Percentiles rank a stretch among this genome's conserved stretches.
phyloP scores from a whole-genome alignment of 805 yeast species.

The Hyphopichia homilentoma region DNA sequence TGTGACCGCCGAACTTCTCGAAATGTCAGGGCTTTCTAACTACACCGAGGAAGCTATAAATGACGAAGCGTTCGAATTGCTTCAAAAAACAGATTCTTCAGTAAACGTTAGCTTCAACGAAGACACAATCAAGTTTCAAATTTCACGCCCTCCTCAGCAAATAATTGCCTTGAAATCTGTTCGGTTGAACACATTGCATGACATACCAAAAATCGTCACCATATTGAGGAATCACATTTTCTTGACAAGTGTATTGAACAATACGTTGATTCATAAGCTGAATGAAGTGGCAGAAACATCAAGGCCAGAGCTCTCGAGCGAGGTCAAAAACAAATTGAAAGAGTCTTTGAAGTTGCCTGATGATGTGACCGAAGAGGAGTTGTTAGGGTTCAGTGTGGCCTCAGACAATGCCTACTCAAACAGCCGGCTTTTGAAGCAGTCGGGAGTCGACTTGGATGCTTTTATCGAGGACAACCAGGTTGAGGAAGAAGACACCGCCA shows the following conservation, averaged over 20 bases:
- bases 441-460: slow-evolving; percentile 17
- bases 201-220: slow-evolving; percentile 22
- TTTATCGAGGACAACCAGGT: slow-evolving; percentile 20
- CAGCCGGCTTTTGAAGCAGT: slow-evolving; percentile 3
- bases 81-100: slow-evolving; percentile 4
- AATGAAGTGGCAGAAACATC: slow-evolving; percentile 2
- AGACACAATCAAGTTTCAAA: slow-evolving; percentile 6
- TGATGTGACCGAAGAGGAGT: slow-evolving; percentile 38
- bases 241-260: slow-evolving; percentile 16
- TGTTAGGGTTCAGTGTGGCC: slow-evolving; percentile 29
- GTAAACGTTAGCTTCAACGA: slow-evolving; percentile 5
- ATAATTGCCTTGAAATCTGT: slow-evolving; percentile 20
- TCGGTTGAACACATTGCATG: slow-evolving; percentile 18
- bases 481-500: too few species aligned
- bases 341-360: slow-evolving; percentile 32
- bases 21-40: slow-evolving; percentile 23
- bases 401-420: slow-evolving; percentile 21
- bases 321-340: slow-evolving; percentile 26
- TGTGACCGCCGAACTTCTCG: slow-evolving; percentile 26
- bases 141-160: slow-evolving; percentile 12
- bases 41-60: slow-evolving; percentile 1
- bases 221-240: slow-evolving; percentile 29
- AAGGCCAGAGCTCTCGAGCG: slow-evolving; percentile 5
- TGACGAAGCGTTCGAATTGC: slow-evolving; percentile 6
- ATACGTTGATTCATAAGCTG: not conserved